Evolutionary conservation across 2,329 filamentous ascomycete genomes (phyloP), one percentile per base, ranked within the genome.

Genomic region (Pseudogymnoascus sp.): DNA sequence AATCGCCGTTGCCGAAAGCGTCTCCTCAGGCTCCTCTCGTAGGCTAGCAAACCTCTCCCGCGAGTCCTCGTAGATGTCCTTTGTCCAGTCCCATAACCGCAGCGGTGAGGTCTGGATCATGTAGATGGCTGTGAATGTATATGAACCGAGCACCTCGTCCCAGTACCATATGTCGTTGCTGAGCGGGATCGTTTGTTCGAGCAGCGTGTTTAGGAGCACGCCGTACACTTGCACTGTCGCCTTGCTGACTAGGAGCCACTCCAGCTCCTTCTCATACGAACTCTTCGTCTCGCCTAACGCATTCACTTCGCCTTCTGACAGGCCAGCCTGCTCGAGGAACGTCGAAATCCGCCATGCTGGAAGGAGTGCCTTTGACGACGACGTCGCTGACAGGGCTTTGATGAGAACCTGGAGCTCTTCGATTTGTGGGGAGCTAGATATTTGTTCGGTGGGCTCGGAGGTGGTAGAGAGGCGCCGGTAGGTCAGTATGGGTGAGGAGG

Each of bases 91-190:
- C 85, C 86, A 93, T 35, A 96, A 74, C 16, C 90, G 82, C 42
- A 87, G 70, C 0, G 95, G 95, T 0, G 88, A 91, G 0, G 88
- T 96, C 74, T 99, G 95, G 7, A 96, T 77, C 13, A 90, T 88
- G 75, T 97, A 97, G 3, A 97, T 74, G 33, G 86, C 88, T 67
- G 90, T 93, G 71, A 88, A 90, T 59, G 85, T 82, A 68, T 91
- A 88, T 0, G 91, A 96, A 8, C 85, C 84, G 31, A 96, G 77
- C 1, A 97, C 83, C 68, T 95, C 89, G 71, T 96, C 91, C 95
- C 95, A 99, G 74, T 97, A 97, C 86, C 89, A 93, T 24, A 96
- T 87, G 69, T 96, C 92, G 67, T 96, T 87, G 69, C 86, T 90
- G 16, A 99, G 76, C 0, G 88, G 88, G 10, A 93, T 86, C 10